Conservation (phyloP, 2,329 filamentous ascomycete genomes). For the Pyrenochaeta sp. region DNA sequence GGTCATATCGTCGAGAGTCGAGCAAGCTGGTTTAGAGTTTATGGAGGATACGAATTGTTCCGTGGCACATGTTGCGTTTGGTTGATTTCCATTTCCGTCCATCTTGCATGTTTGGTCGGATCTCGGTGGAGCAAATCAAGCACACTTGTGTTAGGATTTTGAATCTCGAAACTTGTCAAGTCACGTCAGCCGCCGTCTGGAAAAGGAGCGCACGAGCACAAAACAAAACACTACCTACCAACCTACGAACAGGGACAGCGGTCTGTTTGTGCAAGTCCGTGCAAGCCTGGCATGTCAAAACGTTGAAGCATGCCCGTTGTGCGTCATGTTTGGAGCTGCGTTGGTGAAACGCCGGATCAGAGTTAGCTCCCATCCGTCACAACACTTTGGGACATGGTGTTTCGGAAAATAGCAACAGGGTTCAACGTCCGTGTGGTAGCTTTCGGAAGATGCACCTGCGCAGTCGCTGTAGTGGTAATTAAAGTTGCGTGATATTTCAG, state of each 20-base stretch:
- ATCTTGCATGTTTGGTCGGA: too few species aligned
- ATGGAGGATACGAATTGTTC: too few species aligned
- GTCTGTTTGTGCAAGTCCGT: slow-evolving; percentile 1
- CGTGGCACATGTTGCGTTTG: too few species aligned
- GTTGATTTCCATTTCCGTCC: too few species aligned
- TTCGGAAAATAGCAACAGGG: slow-evolving; percentile 7
- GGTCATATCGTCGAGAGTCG: too few species aligned
- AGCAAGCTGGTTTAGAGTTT: too few species aligned
- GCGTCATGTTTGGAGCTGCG: slow-evolving; percentile 11
- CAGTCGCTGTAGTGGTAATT: neutral
- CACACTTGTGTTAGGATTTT: neutral
- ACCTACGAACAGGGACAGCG: too few species aligned
- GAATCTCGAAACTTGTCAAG: neutral
- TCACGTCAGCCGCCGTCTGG: too few species aligned
- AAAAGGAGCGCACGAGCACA: neutral
- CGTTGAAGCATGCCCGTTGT: slow-evolving; percentile 9
- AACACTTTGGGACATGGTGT: slow-evolving; percentile 4
- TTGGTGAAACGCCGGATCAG: slow-evolving; percentile 15
- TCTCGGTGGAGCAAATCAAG: too few species aligned
- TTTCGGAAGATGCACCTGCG: neutral
- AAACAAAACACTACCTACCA: slow-evolving; percentile 1
- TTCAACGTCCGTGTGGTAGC: neutral
- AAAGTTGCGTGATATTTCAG: neutral
- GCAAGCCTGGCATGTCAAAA: slow-evolving; percentile 1
- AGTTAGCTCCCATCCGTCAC: neutral